A percentile compares a stretch with the other conserved stretches of the same genome.
phyloP scores from a whole-genome alignment of 108 stramenopile genomes.

The Cyclotella choctawhatcheeana region DNA sequence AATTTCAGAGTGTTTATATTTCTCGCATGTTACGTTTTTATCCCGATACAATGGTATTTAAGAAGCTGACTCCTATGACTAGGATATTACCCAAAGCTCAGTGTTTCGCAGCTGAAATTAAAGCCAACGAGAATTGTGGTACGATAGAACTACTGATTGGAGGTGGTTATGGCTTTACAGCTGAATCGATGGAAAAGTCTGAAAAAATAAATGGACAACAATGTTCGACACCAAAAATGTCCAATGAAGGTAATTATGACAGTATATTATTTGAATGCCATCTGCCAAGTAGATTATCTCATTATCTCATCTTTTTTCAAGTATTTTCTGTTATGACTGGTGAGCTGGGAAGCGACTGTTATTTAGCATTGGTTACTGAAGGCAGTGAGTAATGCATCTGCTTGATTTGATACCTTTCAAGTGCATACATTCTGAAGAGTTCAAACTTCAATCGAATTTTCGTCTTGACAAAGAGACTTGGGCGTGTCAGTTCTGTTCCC shows the following conservation, averaged over 20 bases:
- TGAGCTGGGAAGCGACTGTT: background rate
- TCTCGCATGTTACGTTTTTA: background rate
- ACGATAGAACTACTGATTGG: conserved; percentile 9
- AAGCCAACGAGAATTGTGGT: background rate
- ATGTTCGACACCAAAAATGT: background rate
- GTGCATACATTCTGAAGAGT: background rate
- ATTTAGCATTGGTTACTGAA: background rate
- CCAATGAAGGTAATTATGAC: background rate
- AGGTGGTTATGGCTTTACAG: conserved; percentile 17
- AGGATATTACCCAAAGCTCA: conserved; percentile 22
- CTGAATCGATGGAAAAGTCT: background rate
- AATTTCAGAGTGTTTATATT: background rate
- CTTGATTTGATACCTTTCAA: background rate
- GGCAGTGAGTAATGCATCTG: background rate
- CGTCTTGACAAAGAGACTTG: no score
- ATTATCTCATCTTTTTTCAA: background rate
- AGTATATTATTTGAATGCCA: background rate
- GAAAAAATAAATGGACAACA: background rate
- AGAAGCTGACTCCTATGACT: conserved; percentile 1
- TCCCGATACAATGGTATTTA: background rate
- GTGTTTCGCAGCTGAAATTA: conserved; percentile 6
- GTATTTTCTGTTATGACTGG: conserved; percentile 4
- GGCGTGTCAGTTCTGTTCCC: conserved; percentile 2
- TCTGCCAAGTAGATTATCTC: background rate
- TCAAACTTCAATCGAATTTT: background rate